Evolutionary conservation across 202 grass and related monocot genomes (phyloP), one percentile per base, ranked within the genome.

Genomic region (Digitaria exilis): DNA sequence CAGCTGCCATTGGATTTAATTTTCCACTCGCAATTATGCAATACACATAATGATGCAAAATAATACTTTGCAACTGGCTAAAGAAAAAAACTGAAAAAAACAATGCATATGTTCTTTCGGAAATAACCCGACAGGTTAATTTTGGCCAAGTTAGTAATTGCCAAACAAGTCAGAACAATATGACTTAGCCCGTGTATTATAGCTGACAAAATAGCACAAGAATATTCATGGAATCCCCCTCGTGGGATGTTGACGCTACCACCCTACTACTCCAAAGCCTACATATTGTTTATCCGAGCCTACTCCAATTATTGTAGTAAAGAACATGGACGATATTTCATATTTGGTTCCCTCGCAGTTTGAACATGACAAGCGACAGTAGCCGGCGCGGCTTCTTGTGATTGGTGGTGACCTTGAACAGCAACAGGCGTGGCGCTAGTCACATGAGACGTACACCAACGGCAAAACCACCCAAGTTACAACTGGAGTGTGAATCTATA

Each of bases 281-380:
- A 18, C 5, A 18, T 58, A 1, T 34, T 10, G 14, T 70, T 15
- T 31, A 6, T 5, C 52, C 3, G 31, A 41, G 45, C 24, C 37
- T 54, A 24, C 60, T 43, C 17, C 82, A 84, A 84, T 77, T 57
- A 84, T 84, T 84, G 61, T 9, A n/a, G 18, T 84, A 84, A 84
- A 76, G 7, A 67, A 76, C 0, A 17, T 5, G 4, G 0, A 39
- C 0, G 19, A 17, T 46, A 25, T 5, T 24, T 18, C 15, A 24
- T 42, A 22, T 11, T 2, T 13, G 10, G 3, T 24, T 30, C 68
- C 22, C 14, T 49, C 43, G 10, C 43, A 49, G 11, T 30, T 30
- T 71, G 68, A 49, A 45, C 68, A 30, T 5, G 22, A 24, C 15
- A 30, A 19, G 24, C 28, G 57, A 29, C 57, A 60, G 57, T 60